Percentiles rank a stretch among this genome's conserved stretches.
Conservation (phyloP, 768 basidiomycete genomes). For the Phallus indusiatus region DNA sequence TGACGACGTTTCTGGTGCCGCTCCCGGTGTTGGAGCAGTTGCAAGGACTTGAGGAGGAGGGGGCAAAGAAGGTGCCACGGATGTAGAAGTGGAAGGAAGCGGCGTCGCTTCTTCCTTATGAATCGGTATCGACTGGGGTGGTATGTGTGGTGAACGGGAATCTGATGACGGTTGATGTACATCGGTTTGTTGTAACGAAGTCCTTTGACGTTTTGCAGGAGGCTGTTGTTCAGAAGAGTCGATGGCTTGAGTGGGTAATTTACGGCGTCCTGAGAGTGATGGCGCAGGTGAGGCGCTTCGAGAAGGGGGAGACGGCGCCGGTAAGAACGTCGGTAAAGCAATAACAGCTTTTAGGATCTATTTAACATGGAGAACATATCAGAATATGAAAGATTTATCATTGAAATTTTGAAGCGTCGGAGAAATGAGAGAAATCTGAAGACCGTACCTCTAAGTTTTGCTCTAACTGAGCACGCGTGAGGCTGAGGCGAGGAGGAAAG, state of each 20-base stretch:
- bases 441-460: slow-evolving; percentile 1
- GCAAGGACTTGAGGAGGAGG: slow-evolving; percentile 23
- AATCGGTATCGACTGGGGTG: not conserved
- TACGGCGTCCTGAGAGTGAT: slow-evolving; percentile 18
- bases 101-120: slow-evolving; percentile 9
- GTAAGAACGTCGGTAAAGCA: slow-evolving; percentile 28
- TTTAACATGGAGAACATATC: not conserved
- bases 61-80: slow-evolving; percentile 19
- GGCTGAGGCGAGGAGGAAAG: not conserved
- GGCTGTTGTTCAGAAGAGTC: not conserved
- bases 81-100: slow-evolving; percentile 21
- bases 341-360: slow-evolving; percentile 34
- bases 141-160: not conserved
- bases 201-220: not conserved
- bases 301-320: slow-evolving; percentile 37
- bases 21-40: slow-evolving; percentile 44
- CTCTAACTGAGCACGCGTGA: slow-evolving; percentile 1
- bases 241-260: not conserved
- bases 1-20: not conserved
- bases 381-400: not conserved
- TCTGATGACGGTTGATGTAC: not conserved
- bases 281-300: slow-evolving; percentile 30
- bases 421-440: not conserved
- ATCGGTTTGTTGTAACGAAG: slow-evolving; percentile 2
- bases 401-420: not conserved